Evolutionary conservation across 139 green algal genomes (phyloP).

Genomic region (Chlamydomonas schloesseri): DNA sequence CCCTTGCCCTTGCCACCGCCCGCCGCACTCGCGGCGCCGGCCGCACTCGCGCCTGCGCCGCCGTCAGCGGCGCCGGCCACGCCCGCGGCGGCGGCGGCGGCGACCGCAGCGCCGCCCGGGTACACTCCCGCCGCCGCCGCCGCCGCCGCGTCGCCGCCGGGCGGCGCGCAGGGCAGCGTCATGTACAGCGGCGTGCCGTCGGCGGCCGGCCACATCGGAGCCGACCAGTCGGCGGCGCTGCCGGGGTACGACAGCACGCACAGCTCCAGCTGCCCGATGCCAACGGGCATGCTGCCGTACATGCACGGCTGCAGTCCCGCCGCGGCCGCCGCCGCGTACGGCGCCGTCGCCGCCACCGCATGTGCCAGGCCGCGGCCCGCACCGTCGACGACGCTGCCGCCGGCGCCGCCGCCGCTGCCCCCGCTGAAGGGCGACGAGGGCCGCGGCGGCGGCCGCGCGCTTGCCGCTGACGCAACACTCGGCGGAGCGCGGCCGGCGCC

Average conservation of each 20-base stretch:
- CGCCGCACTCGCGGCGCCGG: not conserved
- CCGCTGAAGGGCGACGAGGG: too few relatives aligned
- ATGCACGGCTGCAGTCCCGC: constrained; percentile 35
- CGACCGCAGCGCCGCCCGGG: not conserved
- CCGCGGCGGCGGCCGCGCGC: too few relatives aligned
- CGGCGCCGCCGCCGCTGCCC: not conserved
- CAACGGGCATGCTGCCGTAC: constrained; percentile 37
- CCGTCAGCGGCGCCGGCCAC: not conserved
- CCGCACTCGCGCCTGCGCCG: not conserved
- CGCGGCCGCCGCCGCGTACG: not conserved
- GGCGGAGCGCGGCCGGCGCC: too few relatives aligned
- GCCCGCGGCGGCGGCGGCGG: not conserved
- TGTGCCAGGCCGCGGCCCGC: too few relatives aligned
- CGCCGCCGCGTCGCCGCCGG: not conserved
- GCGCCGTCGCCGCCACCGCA: not conserved
- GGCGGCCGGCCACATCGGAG: not conserved
- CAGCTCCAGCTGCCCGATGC: constrained; percentile 19
- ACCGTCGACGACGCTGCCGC: not conserved
- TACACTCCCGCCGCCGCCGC: too few relatives aligned
- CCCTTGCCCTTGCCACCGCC: not conserved
- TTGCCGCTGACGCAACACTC: too few relatives aligned
- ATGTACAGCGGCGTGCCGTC: constrained; percentile 9
- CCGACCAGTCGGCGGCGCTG: not conserved
- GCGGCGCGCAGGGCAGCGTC: constrained; percentile 34
- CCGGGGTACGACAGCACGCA: constrained; percentile 21